Conservation (phyloP, 805 yeast genomes). For the Teunomyces stri region DNA sequence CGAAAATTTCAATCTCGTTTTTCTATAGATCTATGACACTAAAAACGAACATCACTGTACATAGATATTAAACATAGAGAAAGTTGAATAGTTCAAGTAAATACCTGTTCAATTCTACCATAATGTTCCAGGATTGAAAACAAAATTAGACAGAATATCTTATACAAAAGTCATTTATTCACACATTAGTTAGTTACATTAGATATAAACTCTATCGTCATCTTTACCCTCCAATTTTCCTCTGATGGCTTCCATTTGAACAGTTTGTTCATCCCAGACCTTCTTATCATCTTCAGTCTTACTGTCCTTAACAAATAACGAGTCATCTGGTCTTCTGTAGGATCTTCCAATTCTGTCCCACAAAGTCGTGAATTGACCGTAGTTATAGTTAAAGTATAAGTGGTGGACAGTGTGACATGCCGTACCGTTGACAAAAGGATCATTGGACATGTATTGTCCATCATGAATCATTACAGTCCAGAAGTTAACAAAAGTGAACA, state of each 20-base stretch:
- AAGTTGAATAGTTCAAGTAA: too few relatives aligned
- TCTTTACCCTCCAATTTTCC: constrained; percentile 72
- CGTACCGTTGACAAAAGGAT: constrained; percentile 93
- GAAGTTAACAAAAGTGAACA: constrained; percentile 89
- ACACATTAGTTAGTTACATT: constrained; percentile 13
- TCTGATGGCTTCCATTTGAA: constrained; percentile 77
- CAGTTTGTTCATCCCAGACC: constrained; percentile 69
- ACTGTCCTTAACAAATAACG: constrained; percentile 58
- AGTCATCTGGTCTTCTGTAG: constrained; percentile 88
- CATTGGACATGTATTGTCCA: constrained; percentile 91
- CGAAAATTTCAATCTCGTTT: too few relatives aligned
- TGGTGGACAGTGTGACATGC: constrained; percentile 99
- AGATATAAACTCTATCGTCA: constrained; percentile 73
- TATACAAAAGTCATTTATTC: not conserved
- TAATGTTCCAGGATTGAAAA: too few relatives aligned
- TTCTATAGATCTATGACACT: too few relatives aligned
- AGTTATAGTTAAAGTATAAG: constrained; percentile 94
- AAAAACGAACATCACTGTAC: too few relatives aligned
- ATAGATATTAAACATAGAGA: too few relatives aligned
- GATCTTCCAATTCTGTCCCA: constrained; percentile 97
- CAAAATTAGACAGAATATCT: too few relatives aligned
- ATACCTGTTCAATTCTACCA: too few relatives aligned
- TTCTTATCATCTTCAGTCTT: constrained; percentile 53
- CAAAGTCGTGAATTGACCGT: constrained; percentile 95
- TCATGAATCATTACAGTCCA: constrained; percentile 99